These are phyloP conservation scores for Mortierella sp. DNA, from an alignment of 371 early-diverging fungal species.

Conservation along the genomic window DNA sequence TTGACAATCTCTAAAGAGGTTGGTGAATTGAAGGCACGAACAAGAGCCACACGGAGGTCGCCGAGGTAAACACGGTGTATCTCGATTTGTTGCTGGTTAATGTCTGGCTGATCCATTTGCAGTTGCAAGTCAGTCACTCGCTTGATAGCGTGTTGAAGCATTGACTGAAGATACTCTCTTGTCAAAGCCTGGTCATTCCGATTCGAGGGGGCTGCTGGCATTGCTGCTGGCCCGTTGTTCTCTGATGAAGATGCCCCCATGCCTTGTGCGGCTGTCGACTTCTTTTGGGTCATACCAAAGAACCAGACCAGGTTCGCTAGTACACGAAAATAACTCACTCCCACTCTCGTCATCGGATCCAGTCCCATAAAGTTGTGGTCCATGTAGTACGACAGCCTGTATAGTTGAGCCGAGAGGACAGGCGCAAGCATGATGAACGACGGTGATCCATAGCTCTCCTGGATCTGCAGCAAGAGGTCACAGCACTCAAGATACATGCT, in stretches of 20 bases:
- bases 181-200: conserved; percentile 21
- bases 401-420: conserved; percentile 54
- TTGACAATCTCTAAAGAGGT: conserved; percentile 32
- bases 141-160: conserved; percentile 44
- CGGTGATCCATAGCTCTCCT: conserved; percentile 56
- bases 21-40: conserved; percentile 32
- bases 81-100: conserved; percentile 21
- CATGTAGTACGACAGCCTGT: conserved; percentile 66
- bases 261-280: conserved; percentile 3
- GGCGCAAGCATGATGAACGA: conserved; percentile 59
- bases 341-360: conserved; percentile 53
- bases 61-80: conserved; percentile 21
- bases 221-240: not conserved
- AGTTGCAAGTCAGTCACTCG: conserved; percentile 28
- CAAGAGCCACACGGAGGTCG: conserved; percentile 38
- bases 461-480: conserved; percentile 51
- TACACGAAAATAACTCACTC: conserved; percentile 60
- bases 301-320: conserved; percentile 66
- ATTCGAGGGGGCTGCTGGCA: not conserved
- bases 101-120: conserved; percentile 50
- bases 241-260: no score
- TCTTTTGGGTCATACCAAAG: conserved; percentile 63
- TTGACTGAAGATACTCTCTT: conserved; percentile 39
- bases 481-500: conserved; percentile 64
- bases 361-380: conserved; percentile 71